phyloP scores from a whole-genome alignment of 768 basidiomycete species.

The Rhodotorula toruloides region DNA sequence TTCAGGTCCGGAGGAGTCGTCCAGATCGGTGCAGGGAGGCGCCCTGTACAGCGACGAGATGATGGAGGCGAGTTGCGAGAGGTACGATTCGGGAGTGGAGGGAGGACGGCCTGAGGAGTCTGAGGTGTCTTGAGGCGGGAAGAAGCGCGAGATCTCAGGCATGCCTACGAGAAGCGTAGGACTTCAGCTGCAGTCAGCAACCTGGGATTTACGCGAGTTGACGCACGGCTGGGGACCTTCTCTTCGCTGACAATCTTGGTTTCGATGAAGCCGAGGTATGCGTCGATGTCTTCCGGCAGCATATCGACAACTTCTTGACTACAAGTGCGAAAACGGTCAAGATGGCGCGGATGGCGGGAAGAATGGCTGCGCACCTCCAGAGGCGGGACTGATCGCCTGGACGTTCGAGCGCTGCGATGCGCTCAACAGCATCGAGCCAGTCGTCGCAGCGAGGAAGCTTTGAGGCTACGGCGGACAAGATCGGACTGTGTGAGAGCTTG shows the following conservation, averaged over 20 bases:
- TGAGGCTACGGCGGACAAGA: not conserved
- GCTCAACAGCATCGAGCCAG: conserved; percentile 12
- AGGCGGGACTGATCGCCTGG: not conserved
- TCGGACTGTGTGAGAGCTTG: not conserved
- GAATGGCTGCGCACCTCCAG: conserved; percentile 12
- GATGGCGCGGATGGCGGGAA: too few species aligned
- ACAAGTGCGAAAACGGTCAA: fast-evolving
- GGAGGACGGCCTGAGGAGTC: not conserved
- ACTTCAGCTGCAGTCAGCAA: not conserved
- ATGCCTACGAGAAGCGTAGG: not conserved
- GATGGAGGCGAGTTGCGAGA: not conserved
- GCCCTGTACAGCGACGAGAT: not conserved
- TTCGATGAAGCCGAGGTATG: conserved; percentile 36
- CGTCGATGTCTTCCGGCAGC: conserved; percentile 15
- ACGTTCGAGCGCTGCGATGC: not conserved
- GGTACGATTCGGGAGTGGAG: not conserved
- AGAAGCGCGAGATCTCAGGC: conserved; percentile 16
- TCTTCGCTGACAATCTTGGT: conserved; percentile 9
- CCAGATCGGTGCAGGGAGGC: not conserved
- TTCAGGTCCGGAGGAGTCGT: too few species aligned
- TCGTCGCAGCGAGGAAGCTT: not conserved
- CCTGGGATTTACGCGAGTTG: too few species aligned
- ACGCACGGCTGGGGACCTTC: conserved; percentile 1
- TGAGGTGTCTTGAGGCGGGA: not conserved
- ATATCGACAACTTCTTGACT: conserved; percentile 11